Evolutionary conservation across 83 land plant species (phyloP).

Genomic region (Diphasiastrum complanatum): DNA sequence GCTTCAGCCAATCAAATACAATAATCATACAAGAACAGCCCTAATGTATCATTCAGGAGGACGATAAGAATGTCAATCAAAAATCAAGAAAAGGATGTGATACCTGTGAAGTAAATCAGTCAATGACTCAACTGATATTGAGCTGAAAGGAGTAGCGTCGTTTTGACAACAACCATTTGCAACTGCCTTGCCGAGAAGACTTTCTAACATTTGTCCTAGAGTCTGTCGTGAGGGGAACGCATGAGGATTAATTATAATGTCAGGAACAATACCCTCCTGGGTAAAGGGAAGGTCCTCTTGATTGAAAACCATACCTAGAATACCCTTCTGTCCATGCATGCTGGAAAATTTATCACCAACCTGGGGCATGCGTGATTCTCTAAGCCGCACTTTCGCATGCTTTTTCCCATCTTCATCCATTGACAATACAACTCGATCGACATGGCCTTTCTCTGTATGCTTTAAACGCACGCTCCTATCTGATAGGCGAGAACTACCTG

Average conservation of each 20-base stretch:
- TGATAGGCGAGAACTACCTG: neutral
- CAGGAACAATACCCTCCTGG: slow-evolving; percentile 97
- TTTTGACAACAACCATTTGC: slow-evolving; percentile 99
- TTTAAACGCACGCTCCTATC: neutral
- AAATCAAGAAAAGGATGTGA: neutral
- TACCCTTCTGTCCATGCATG: slow-evolving; percentile 98
- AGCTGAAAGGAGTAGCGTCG: slow-evolving; percentile 96
- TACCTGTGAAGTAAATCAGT: no score
- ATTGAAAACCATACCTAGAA: slow-evolving; percentile 96
- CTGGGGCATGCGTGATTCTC: slow-evolving; percentile 90
- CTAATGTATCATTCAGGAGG: no score
- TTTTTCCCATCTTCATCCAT: slow-evolving; percentile 92
- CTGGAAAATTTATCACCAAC: slow-evolving; percentile 99
- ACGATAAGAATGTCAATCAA: no score
- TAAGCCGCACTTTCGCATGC: slow-evolving; percentile 82
- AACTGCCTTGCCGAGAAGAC: slow-evolving; percentile 99
- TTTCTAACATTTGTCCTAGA: slow-evolving; percentile 97
- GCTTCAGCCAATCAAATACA: neutral
- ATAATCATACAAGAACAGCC: no score
- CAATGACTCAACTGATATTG: slow-evolving; percentile 84
- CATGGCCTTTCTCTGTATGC: neutral
- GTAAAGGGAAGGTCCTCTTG: slow-evolving; percentile 99
- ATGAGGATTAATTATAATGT: slow-evolving; percentile 98
- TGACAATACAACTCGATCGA: slow-evolving; percentile 63
- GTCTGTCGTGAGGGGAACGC: slow-evolving; percentile 99